Base-by-base conservation (phyloP, 2,329 filamentous ascomycete genomes). In the Cadophora luteo-olivacea region DNA sequence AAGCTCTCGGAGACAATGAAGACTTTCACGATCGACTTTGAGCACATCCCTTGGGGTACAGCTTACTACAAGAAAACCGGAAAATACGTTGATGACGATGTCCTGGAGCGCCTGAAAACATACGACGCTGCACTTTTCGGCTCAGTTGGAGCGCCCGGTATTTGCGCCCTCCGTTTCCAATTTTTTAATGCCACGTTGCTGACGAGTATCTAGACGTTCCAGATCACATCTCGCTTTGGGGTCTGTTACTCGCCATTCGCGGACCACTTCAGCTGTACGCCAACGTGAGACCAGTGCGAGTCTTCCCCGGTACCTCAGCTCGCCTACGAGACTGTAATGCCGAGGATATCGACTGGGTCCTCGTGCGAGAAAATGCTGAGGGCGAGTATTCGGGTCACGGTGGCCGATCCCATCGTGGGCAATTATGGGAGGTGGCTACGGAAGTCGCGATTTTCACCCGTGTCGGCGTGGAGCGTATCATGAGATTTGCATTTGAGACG, bases 211-310 rank as follows among this genome's bases (percentile, higher is more conserved):
- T 32, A 65, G 84, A 88, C 62, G 87, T 90, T 0, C 88, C 88
- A 0, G 89, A 91, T 72, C 87, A 90, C 72, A 87, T 91, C 71
- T 89, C 87, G 0, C 85, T 91, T 24, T 91, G 89, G 89, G 82
- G 83, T 32, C 81, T 91, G 11, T 85, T 88, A 38, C 81, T 91
- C 1, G 86, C 88, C 0, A 88, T 91, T 71, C 86, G 89, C 72
- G 87, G 90, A 72, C 82, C 85, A 16, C 80, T 91, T 61, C 88
- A 90, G 72, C 88, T 90, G 73, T 91, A 89, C 72, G 87, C 88
- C 67, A 91, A 91, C 74, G 85, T 91, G 1, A 84, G 89, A 5
- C 89, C 88, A 0, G 89, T 86, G 0, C 83, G 83, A 41, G 83
- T 89, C 49, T 83, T 91, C 64, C 82, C 82, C 16, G 87, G 88